phyloP scores from a whole-genome alignment of 2,329 filamentous ascomycete genomes.

The Grosmannia huntii region DNA sequence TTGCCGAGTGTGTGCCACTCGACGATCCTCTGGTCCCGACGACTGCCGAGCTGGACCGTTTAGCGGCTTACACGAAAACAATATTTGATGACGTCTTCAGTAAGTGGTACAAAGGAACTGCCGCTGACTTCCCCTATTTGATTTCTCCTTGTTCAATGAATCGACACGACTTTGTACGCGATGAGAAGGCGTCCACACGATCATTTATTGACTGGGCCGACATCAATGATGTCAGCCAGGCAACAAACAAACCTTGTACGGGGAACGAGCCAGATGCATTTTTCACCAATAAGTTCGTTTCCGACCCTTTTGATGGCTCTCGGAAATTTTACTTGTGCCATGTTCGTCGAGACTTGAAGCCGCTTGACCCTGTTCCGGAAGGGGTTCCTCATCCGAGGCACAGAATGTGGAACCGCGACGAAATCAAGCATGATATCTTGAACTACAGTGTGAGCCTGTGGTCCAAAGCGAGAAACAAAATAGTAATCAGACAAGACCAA shows the following conservation, averaged over 20 bases:
- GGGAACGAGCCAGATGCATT: conserved; percentile 32
- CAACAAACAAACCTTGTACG: conserved; percentile 24
- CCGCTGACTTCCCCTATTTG: conserved; percentile 66
- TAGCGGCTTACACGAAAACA: conserved; percentile 63
- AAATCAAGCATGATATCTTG: conserved; percentile 48
- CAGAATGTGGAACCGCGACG: conserved; percentile 25
- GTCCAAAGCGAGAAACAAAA: conserved; percentile 39
- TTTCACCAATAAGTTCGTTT: conserved; percentile 39
- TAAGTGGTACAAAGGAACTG: conserved; percentile 60
- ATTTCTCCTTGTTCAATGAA: conserved; percentile 44
- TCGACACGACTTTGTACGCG: conserved; percentile 17
- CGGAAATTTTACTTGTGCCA: conserved; percentile 45
- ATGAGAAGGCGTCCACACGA: conserved; percentile 11
- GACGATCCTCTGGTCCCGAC: conserved; percentile 28
- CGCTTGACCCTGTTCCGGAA: conserved; percentile 51
- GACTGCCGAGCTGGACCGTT: conserved; percentile 27
- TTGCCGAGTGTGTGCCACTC: conserved; percentile 37
- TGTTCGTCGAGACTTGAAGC: conserved; percentile 44
- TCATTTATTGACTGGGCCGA: conserved; percentile 46
- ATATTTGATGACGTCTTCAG: conserved; percentile 80
- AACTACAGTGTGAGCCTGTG: conserved; percentile 75
- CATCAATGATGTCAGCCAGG: conserved; percentile 7
- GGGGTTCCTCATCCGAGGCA: conserved; percentile 35
- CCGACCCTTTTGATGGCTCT: conserved; percentile 49
- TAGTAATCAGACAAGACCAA: conserved; percentile 52